Evolutionary conservation across 2,329 filamentous ascomycete species (phyloP).

Genomic region (Pestalotiopsis sp.): DNA sequence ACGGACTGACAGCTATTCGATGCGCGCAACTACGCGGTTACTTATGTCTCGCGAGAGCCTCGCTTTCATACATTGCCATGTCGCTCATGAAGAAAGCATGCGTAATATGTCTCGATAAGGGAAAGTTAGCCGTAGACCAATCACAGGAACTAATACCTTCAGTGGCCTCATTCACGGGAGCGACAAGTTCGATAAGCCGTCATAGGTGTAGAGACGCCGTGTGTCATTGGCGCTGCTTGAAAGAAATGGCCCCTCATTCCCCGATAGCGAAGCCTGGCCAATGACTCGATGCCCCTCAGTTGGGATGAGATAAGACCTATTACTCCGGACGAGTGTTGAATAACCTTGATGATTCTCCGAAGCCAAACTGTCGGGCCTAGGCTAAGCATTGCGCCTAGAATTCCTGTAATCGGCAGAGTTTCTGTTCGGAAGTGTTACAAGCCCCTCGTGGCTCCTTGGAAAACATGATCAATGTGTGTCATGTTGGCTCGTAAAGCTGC

Average conservation of each 20-base stretch:
- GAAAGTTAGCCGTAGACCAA: slow-evolving; percentile 10
- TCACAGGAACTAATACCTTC: background rate
- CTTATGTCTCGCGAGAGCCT: background rate
- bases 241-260: background rate
- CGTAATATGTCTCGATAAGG: slow-evolving; percentile 10
- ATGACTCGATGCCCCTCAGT: background rate
- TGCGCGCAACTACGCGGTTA: background rate
- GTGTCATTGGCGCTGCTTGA: slow-evolving; percentile 5
- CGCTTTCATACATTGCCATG: background rate
- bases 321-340: background rate
- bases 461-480: no score
- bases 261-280: background rate
- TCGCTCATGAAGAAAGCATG: background rate
- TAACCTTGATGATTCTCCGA: no score
- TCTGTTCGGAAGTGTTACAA: background rate
- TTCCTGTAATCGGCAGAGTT: background rate
- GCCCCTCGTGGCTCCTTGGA: background rate
- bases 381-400: background rate
- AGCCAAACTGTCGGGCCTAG: no score
- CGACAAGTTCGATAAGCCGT: slow-evolving; percentile 6
- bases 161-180: background rate
- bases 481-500: no score
- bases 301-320: background rate
- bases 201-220: background rate
- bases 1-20: background rate